Conservation (phyloP, 257 asterid genomes). For the Nicotiana sylvestris region DNA sequence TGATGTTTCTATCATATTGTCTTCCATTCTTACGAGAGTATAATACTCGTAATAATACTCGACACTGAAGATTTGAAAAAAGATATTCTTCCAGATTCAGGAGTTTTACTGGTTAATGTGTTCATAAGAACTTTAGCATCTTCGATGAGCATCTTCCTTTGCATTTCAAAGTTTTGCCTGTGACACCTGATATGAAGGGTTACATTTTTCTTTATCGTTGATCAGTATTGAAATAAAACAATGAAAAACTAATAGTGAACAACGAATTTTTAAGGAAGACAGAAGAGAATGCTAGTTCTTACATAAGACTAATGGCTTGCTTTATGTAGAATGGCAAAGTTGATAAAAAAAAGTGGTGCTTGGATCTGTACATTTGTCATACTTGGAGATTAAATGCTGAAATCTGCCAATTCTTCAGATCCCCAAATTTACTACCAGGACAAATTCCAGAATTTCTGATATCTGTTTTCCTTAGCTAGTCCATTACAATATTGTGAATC, state of each 20-base stretch:
- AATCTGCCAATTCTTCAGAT: background rate
- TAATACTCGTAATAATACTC: background rate
- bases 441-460: background rate
- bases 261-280: background rate
- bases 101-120: background rate
- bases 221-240: background rate
- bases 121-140: background rate
- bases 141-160: background rate
- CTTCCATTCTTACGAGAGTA: background rate
- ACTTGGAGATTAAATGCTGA: background rate
- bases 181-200: background rate
- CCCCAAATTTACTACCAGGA: too few relatives aligned
- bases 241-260: background rate
- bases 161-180: background rate
- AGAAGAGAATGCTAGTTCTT: background rate
- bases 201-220: background rate
- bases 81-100: background rate
- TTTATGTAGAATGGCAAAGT: background rate
- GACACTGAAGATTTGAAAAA: background rate
- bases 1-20: background rate
- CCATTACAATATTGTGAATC: constrained; percentile 8
- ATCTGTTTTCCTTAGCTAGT: background rate
- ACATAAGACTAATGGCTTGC: background rate
- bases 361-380: background rate
- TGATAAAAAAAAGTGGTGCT: background rate